These are phyloP conservation scores for Trypethelium eluteriae DNA, from an alignment of 495 filamentous ascomycete species.

Conservation along the genomic window DNA sequence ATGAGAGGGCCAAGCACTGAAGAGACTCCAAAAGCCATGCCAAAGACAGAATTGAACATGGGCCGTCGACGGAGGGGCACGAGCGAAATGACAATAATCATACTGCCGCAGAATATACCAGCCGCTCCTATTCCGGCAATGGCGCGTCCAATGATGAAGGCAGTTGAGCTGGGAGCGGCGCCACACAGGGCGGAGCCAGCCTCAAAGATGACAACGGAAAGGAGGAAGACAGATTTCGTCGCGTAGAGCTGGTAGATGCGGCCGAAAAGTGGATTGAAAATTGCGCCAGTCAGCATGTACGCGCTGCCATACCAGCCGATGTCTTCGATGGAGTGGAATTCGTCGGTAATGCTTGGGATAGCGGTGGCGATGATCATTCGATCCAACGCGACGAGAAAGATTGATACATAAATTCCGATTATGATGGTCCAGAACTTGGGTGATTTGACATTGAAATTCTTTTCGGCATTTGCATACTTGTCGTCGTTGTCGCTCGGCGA, in stretches of 20 bases:
- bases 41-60: too few relatives aligned
- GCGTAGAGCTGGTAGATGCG: constrained; percentile 48
- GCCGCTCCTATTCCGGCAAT: constrained; percentile 19
- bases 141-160: constrained; percentile 44
- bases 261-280: constrained; percentile 48
- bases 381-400: background rate
- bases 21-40: background rate
- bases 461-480: background rate
- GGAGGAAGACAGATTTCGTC: constrained; percentile 36
- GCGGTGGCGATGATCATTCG: constrained; percentile 7
- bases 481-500: background rate
- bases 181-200: background rate
- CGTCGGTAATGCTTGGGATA: constrained; percentile 13
- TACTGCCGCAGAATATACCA: constrained; percentile 29
- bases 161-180: constrained; percentile 60
- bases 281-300: constrained; percentile 11
- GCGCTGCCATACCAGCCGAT: constrained; percentile 15
- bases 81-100: constrained; percentile 21
- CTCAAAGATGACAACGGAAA: constrained; percentile 9
- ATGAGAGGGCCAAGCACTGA: constrained; percentile 3
- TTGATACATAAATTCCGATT: background rate
- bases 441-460: background rate
- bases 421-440: background rate
- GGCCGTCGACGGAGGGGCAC: too few relatives aligned
- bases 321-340: constrained; percentile 15